Conservation (phyloP, 371 early-diverging fungal genomes). For the Homolaphlyctis polyrhiza region DNA sequence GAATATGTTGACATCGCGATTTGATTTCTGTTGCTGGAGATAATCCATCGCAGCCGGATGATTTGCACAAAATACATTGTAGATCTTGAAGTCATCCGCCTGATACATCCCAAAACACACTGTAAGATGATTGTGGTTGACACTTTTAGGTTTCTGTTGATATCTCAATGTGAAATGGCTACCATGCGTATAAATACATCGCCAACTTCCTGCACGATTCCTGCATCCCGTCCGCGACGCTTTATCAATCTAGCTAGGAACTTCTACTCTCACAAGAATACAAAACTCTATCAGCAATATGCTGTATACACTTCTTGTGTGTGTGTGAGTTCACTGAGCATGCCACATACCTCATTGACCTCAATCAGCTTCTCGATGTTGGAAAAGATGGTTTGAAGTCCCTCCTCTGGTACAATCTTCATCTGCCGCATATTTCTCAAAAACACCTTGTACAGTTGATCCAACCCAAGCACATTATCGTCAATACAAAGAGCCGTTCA, state of each 20-base stretch:
- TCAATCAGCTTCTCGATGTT: slow-evolving; percentile 46
- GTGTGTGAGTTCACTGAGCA: too few relatives aligned
- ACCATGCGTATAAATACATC: slow-evolving; percentile 1
- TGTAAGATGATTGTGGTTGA: neutral
- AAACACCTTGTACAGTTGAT: too few relatives aligned
- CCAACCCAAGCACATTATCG: too few relatives aligned
- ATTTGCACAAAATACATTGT: slow-evolving; percentile 45
- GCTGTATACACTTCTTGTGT: too few relatives aligned
- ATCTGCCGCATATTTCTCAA: slow-evolving; percentile 9
- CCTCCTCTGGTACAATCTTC: slow-evolving; percentile 40
- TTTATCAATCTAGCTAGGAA: slow-evolving; percentile 22
- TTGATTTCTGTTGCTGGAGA: slow-evolving; percentile 31
- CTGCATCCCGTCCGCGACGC: neutral
- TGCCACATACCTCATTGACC: slow-evolving; percentile 38
- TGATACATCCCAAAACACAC: too few relatives aligned
- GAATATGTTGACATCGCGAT: slow-evolving; percentile 28
- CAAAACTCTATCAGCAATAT: neutral
- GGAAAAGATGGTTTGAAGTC: slow-evolving; percentile 49
- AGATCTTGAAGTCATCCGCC: slow-evolving; percentile 48
- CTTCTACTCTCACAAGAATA: slow-evolving; percentile 9
- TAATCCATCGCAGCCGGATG: slow-evolving; percentile 46
- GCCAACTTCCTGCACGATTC: neutral
- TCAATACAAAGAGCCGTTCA: too few relatives aligned
- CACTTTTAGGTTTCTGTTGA: neutral
- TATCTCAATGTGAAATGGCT: neutral